Base-by-base conservation (phyloP, 1,284 basidiomycete genomes). In the Baeospora myosura region DNA sequence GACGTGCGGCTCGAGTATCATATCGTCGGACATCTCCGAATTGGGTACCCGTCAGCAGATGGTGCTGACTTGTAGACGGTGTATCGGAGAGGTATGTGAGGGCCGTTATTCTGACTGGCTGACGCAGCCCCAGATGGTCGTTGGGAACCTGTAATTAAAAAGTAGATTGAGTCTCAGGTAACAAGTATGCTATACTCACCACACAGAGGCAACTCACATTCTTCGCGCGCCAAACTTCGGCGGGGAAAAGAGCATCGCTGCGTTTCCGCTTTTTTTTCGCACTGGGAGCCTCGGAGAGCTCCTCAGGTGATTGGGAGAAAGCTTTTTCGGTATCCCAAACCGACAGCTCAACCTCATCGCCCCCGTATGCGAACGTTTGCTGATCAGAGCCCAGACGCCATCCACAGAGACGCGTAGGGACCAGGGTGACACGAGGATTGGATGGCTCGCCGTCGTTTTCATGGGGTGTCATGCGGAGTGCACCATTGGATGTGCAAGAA, bases 311-410 rank as follows among this genome's bases (percentile, higher is more conserved):
- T 5, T 55, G 41, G 4, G 55, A 42, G 49, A 94, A 88, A 0
- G 88, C 79, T 31, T 65, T 60, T 53, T 89, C 81, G 2, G 78
- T 72, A 54, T 89, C 72, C 85, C 88, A 94, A 1, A 93, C 55
- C 1, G 88, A 90, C 2, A 91, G 59, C 45, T 93, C 88, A 12
- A 94, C 86, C 60, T 94, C 91, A 52, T 93, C 82, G 3, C 91
- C 91, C 4, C 84, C 91, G 48, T 90, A 84, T 0, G 81, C 76
- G 61, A 94, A 91, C 0, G 72, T 71, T 18, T 66, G 57, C 3
- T 62, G 62, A 40, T 74, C 65, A 5, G 64, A 53, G 2, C 79
- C 72, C 11, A 87, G 60, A n/a, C 71, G 70, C 81, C 84, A 86
- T 42, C 74, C 76, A 34, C 60, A 64, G 16, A 89, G 63, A 21